phyloP scores from a whole-genome alignment of 2,329 filamentous ascomycete genomes.

The Hypoxylon sp. region DNA sequence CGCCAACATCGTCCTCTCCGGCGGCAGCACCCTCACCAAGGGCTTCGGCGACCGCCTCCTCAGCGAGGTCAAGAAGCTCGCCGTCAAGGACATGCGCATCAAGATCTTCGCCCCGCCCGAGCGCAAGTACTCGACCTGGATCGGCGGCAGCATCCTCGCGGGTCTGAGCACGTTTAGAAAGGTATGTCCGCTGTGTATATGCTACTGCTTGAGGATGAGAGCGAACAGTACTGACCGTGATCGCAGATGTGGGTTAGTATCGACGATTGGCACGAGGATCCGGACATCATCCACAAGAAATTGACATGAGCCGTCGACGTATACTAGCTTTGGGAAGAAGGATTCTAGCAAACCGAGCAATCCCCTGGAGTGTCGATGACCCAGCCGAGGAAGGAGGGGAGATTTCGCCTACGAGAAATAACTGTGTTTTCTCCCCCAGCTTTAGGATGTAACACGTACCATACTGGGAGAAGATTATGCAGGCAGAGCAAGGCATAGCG shows the following conservation, averaged over 20 bases:
- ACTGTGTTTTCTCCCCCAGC: background rate
- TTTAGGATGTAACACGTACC: slow-evolving; percentile 18
- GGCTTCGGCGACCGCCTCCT: slow-evolving; percentile 94
- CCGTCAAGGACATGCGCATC: slow-evolving; percentile 99
- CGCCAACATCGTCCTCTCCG: slow-evolving; percentile 96
- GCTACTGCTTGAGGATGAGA: slow-evolving; percentile 7
- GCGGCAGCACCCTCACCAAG: slow-evolving; percentile 94
- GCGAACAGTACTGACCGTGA: slow-evolving; percentile 4
- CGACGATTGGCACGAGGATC: slow-evolving; percentile 99
- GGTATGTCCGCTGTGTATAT: slow-evolving; percentile 61
- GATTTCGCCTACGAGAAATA: background rate
- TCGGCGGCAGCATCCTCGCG: slow-evolving; percentile 95
- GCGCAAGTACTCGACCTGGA: slow-evolving; percentile 99
- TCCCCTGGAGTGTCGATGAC: slow-evolving; percentile 1
- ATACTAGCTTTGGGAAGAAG: background rate
- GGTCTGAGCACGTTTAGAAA: slow-evolving; percentile 98
- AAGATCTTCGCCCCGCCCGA: slow-evolving; percentile 99
- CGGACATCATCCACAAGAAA: slow-evolving; percentile 97
- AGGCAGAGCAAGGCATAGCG: slow-evolving; percentile 19
- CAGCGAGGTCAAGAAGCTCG: slow-evolving; percentile 89
- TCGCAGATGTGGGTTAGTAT: slow-evolving; percentile 98
- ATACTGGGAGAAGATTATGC: background rate
- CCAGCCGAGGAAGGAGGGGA: background rate
- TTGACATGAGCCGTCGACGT: slow-evolving; percentile 70
- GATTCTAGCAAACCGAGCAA: background rate